Evolutionary conservation across 2,329 filamentous ascomycete species (phyloP).

Genomic region (Rutstroemia sp.): DNA sequence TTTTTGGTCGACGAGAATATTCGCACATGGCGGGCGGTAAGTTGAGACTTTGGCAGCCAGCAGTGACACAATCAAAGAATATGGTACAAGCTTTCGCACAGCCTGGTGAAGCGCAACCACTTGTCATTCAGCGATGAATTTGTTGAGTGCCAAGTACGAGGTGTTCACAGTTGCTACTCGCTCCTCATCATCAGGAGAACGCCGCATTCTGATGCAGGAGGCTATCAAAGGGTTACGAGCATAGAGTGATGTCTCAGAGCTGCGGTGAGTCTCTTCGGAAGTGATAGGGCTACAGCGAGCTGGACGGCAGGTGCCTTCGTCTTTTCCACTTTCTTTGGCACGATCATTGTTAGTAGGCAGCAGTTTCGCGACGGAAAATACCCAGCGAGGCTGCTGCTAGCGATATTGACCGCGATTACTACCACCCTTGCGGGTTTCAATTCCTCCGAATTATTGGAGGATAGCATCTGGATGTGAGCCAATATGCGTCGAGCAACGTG

Average conservation of each 20-base stretch:
- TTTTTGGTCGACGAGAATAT: too few relatives aligned
- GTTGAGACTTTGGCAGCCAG: too few relatives aligned
- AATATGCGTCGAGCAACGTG: background rate
- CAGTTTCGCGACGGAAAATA: background rate
- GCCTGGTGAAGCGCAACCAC: too few relatives aligned
- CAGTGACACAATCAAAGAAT: too few relatives aligned
- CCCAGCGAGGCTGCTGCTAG: background rate
- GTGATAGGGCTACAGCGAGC: background rate
- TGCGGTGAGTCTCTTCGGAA: background rate
- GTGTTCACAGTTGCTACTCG: background rate
- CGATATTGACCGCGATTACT: background rate
- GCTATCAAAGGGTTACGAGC: background rate
- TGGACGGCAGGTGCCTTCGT: conserved; percentile 3
- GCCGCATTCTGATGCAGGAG: background rate
- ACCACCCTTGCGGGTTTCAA: background rate
- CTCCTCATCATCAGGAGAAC: background rate
- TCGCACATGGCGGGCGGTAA: too few relatives aligned
- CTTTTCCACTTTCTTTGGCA: background rate
- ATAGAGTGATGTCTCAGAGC: background rate
- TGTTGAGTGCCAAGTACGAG: too few relatives aligned
- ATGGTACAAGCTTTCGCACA: too few relatives aligned
- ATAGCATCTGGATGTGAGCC: background rate
- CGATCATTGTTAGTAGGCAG: background rate
- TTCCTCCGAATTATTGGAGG: background rate
- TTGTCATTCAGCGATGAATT: too few relatives aligned